A percentile compares a stretch with the other conserved stretches of the same genome.
phyloP scores from a whole-genome alignment of 2,329 filamentous ascomycete species.

The Clarireedia hainanense region DNA sequence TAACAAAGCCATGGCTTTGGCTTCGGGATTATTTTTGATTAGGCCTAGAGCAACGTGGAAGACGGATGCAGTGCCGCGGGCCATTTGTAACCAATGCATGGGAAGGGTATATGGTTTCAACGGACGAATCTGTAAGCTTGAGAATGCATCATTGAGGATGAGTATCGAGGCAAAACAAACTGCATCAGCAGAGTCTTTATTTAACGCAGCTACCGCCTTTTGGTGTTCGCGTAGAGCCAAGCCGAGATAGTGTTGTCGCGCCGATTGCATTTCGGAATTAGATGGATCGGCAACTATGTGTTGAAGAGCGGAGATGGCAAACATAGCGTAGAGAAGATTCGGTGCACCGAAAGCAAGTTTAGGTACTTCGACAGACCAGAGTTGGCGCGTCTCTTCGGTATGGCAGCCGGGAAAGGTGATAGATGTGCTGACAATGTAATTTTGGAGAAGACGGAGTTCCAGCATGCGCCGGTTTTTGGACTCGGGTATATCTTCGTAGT shows the following conservation, averaged over 20 bases:
- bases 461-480: slow-evolving; percentile 11
- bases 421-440: slow-evolving; percentile 10
- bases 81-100: slow-evolving; percentile 13
- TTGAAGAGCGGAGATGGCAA: slow-evolving; percentile 14
- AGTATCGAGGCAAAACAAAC: slow-evolving; percentile 13
- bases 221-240: slow-evolving; percentile 14
- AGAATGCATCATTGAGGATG: slow-evolving; percentile 14
- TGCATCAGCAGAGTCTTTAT: slow-evolving; percentile 10
- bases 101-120: slow-evolving; percentile 15
- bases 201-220: slow-evolving; percentile 8
- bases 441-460: slow-evolving; percentile 15
- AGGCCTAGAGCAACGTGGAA: slow-evolving; percentile 7
- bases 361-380: slow-evolving; percentile 12
- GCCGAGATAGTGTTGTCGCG: slow-evolving; percentile 11
- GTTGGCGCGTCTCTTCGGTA: slow-evolving; percentile 1
- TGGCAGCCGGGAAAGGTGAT: slow-evolving; percentile 8
- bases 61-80: slow-evolving; percentile 11
- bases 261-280: slow-evolving; percentile 10
- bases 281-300: slow-evolving; percentile 9
- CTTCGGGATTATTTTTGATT: slow-evolving; percentile 8
- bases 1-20: slow-evolving; percentile 10
- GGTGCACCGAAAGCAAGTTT: slow-evolving; percentile 11
- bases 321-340: slow-evolving; percentile 13
- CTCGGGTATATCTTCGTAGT: slow-evolving; percentile 9
- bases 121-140: slow-evolving; percentile 12